Percentiles rank a stretch among this genome's conserved stretches.
These are phyloP conservation scores for Leishmania guyanensis DNA, from an alignment of 208 protist species.

Conservation along the genomic window DNA sequence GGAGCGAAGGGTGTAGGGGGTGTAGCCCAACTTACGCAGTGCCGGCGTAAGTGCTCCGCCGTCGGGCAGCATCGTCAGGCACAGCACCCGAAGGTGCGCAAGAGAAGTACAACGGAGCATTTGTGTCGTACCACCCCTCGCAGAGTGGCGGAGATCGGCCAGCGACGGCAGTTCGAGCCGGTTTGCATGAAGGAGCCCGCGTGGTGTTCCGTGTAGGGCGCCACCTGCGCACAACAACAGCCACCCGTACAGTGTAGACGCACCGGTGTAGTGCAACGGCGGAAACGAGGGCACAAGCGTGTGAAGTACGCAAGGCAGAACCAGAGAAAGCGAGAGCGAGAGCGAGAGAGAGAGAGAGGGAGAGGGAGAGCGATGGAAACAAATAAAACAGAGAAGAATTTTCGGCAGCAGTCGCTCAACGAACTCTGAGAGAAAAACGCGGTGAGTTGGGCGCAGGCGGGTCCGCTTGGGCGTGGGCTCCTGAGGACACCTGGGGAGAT, in stretches of 20 bases:
- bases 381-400: background rate
- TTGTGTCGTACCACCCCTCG: background rate
- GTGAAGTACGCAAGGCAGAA: background rate
- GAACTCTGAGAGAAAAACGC: background rate
- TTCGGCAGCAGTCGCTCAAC: background rate
- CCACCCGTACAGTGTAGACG: background rate
- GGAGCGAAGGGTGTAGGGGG: slow-evolving; percentile 60
- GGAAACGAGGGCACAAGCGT: background rate
- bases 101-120: slow-evolving; percentile 26
- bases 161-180: background rate
- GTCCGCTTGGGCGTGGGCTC: background rate
- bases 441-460: background rate
- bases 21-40: slow-evolving; percentile 65
- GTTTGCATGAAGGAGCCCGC: background rate
- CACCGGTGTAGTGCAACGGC: background rate
- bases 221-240: background rate
- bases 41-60: slow-evolving; percentile 60
- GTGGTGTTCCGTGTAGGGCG: background rate
- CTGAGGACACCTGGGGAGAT: background rate
- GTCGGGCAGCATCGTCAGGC: slow-evolving; percentile 70
- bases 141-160: background rate
- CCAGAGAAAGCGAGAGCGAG: background rate
- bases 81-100: slow-evolving; percentile 56
- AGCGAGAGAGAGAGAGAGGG: no score
- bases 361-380: no score